Percentiles rank a stretch among this genome's conserved stretches.
Evolutionary conservation across 78 protist genomes (phyloP).

Genomic region (Dictyostelium discoideum): DNA sequence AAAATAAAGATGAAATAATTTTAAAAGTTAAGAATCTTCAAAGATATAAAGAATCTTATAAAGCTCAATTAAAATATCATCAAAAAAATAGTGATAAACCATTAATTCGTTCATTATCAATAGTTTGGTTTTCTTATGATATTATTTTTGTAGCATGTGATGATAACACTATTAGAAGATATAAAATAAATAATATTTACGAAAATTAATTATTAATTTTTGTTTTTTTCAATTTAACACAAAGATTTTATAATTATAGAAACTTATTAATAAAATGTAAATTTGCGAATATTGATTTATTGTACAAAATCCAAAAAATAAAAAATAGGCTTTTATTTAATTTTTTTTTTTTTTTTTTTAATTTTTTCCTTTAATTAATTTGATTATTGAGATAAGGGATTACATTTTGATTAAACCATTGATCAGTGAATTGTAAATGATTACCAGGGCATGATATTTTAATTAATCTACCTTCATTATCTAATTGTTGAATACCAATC

Average conservation of each 20-base stretch:
- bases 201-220: no score
- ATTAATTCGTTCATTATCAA: not conserved
- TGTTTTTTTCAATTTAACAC: no score
- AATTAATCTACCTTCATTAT: slow-evolving; percentile 42
- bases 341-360: not conserved
- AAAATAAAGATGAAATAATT: not conserved
- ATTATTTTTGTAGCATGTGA: not conserved
- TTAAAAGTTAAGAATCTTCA: not conserved
- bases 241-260: no score
- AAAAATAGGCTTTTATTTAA: not conserved
- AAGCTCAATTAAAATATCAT: not conserved
- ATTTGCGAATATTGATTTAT: not conserved
- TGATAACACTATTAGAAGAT: not conserved
- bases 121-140: not conserved
- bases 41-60: not conserved
- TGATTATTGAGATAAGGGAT: slow-evolving; percentile 60
- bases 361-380: not conserved
- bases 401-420: slow-evolving; percentile 67
- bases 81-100: not conserved
- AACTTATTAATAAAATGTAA: no score
- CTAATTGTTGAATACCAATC: slow-evolving; percentile 75
- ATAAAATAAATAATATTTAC: not conserved
- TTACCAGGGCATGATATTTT: slow-evolving; percentile 53
- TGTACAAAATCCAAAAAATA: not conserved
- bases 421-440: slow-evolving; percentile 82